Evolutionary conservation across 2,329 filamentous ascomycete species (phyloP).

Genomic region (Scedosporium dehoogii): DNA sequence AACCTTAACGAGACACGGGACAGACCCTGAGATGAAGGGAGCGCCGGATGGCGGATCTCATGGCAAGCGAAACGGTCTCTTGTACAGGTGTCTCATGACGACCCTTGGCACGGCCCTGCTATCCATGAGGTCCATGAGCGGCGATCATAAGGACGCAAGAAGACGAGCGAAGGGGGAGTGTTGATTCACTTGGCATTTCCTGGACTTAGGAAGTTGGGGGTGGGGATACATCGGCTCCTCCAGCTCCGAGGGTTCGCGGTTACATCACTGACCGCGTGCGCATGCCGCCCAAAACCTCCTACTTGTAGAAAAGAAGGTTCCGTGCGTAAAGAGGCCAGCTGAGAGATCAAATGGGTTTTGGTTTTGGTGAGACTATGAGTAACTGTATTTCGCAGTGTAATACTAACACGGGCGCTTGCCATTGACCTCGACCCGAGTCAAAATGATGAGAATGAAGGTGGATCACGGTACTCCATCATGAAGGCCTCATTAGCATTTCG

Average conservation of each 20-base stretch:
- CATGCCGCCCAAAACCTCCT: background rate
- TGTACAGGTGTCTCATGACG: slow-evolving; percentile 3
- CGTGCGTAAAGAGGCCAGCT: no score
- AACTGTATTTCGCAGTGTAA: no score
- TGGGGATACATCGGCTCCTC: background rate
- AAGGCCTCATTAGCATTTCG: no score
- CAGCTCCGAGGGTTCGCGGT: background rate
- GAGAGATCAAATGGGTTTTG: no score
- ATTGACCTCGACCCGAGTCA: no score
- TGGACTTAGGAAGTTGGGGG: background rate
- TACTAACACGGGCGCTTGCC: no score
- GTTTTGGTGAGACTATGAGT: no score
- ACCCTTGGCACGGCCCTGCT: slow-evolving; percentile 3
- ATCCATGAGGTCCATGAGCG: background rate
- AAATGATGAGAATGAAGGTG: no score
- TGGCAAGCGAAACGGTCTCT: slow-evolving; percentile 1
- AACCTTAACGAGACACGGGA: background rate
- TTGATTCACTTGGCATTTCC: slow-evolving; percentile 4
- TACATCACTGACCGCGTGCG: background rate
- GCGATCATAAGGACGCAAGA: background rate
- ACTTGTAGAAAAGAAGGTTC: background rate
- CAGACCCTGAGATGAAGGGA: background rate
- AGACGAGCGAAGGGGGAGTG: background rate
- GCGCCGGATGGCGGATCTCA: background rate
- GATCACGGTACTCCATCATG: no score